A percentile compares a stretch with the other conserved stretches of the same genome.
Conservation (phyloP, 2,329 filamentous ascomycete species). For the Cercospora sp. region DNA sequence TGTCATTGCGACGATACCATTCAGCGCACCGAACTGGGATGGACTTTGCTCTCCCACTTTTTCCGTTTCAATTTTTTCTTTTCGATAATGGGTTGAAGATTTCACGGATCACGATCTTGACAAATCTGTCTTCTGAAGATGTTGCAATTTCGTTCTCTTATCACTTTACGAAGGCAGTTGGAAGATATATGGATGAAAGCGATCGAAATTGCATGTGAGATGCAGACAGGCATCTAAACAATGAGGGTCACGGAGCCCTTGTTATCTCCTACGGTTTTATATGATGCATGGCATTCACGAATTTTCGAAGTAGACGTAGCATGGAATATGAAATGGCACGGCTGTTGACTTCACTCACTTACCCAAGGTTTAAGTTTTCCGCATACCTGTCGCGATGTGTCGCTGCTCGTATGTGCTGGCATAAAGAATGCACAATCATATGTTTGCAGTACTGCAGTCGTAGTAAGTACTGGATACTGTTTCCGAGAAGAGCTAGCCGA, state of each 20-base stretch:
- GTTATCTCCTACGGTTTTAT: not conserved
- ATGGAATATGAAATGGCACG: constrained; percentile 5
- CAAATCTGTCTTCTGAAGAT: not conserved
- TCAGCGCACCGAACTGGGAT: constrained; percentile 12
- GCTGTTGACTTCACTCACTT: not conserved
- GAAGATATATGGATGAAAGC: not conserved
- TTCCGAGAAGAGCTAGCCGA: not conserved
- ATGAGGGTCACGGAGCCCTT: not conserved
- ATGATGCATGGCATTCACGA: constrained; percentile 5
- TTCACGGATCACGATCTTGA: not conserved
- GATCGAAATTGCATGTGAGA: not conserved
- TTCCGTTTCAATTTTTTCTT: not conserved
- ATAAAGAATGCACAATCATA: not conserved
- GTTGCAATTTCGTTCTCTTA: not conserved
- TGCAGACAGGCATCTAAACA: not conserved
- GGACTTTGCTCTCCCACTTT: constrained; percentile 11
- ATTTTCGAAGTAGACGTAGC: not conserved
- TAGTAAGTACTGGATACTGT: not conserved
- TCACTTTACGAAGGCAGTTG: not conserved
- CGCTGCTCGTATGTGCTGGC: not conserved
- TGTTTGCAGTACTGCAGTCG: not conserved
- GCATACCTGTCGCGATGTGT: not conserved
- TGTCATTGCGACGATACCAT: constrained; percentile 24
- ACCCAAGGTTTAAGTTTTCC: not conserved
- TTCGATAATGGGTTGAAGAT: not conserved